Conservation (phyloP, 768 basidiomycete genomes). For the Mycena venus region DNA sequence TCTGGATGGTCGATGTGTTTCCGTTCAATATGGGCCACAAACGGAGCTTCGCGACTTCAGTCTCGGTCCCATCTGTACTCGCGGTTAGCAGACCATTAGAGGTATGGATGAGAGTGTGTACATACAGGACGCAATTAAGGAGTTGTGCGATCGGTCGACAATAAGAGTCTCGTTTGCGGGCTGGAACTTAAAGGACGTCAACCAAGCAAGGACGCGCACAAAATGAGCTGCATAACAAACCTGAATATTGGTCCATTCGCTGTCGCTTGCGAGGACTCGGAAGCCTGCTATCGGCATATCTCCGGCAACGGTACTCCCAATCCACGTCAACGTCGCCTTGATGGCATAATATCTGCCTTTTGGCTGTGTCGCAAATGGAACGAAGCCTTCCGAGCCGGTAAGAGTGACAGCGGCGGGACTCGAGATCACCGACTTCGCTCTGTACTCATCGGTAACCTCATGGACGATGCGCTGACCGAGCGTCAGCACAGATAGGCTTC, state of each 20-base stretch:
- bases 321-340: conserved; percentile 25
- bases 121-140: conserved; percentile 22
- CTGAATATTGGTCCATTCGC: conserved; percentile 26
- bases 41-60: conserved; percentile 26
- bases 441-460: conserved; percentile 23
- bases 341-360: conserved; percentile 27
- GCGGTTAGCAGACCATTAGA: not conserved
- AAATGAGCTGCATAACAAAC: not conserved
- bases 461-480: conserved; percentile 25
- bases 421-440: conserved; percentile 22
- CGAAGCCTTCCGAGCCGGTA: conserved; percentile 18
- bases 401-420: not conserved
- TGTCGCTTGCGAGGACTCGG: conserved; percentile 21
- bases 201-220: not conserved
- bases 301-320: conserved; percentile 13
- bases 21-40: conserved; percentile 29
- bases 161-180: conserved; percentile 25
- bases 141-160: conserved; percentile 19
- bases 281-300: conserved; percentile 27
- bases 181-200: conserved; percentile 14
- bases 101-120: not conserved
- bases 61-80: conserved; percentile 19
- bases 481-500: conserved; percentile 23
- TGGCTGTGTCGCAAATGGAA: conserved; percentile 26
- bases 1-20: conserved; percentile 20